phyloP scores from a whole-genome alignment of 176 grass and related monocot species.

The Oryza coarctata region DNA sequence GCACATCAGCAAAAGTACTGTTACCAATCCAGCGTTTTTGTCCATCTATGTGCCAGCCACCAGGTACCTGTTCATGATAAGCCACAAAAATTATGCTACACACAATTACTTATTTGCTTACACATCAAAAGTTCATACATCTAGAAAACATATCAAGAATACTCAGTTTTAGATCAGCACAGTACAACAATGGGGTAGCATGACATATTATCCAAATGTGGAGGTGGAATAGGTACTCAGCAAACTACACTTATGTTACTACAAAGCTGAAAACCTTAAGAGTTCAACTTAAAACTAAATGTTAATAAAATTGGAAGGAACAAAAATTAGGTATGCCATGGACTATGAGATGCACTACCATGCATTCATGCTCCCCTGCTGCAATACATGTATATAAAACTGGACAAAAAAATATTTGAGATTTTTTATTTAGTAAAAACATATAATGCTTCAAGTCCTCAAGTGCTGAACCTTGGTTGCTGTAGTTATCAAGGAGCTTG shows the following conservation, averaged over 20 bases:
- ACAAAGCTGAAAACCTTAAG: neutral
- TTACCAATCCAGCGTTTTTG: constrained; percentile 84
- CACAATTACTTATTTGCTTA: neutral
- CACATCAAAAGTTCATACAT: neutral
- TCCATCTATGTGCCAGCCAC: constrained; percentile 71
- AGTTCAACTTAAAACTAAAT: neutral
- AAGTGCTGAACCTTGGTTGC: constrained; percentile 61
- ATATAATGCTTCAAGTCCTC: neutral
- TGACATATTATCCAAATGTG: neutral
- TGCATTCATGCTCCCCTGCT: neutral
- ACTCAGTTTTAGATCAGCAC: constrained; percentile 12
- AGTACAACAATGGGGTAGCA: neutral
- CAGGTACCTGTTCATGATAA: constrained; percentile 49
- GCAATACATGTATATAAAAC: neutral
- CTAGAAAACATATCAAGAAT: neutral
- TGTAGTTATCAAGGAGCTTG: constrained; percentile 66
- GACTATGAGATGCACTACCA: neutral
- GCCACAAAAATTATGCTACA: neutral
- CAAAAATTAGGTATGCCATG: neutral
- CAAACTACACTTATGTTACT: neutral
- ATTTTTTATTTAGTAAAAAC: neutral
- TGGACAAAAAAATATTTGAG: neutral
- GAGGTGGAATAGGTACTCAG: neutral
- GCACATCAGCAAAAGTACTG: constrained; percentile 76
- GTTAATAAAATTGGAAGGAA: neutral